phyloP scores from a whole-genome alignment of 73 alveolate species.

The Symbiodinium pilosum region DNA sequence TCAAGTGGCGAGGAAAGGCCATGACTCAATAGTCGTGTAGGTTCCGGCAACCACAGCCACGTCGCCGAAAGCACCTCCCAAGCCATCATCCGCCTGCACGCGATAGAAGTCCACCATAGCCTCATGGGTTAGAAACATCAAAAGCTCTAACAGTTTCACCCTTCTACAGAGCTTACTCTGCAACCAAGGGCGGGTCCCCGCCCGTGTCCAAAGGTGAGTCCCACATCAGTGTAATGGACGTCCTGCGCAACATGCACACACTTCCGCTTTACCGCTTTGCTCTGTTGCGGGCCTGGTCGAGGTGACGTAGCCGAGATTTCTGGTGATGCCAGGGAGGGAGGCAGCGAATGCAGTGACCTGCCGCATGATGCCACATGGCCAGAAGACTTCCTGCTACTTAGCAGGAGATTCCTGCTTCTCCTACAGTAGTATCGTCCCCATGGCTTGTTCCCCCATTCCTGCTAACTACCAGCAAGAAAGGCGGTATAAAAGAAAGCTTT shows the following conservation, averaged over 20 bases:
- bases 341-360: slow-evolving; percentile 82
- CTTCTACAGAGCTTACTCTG: no score
- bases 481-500: neutral
- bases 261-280: no score
- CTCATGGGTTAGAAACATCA: neutral
- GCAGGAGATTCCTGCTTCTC: no score
- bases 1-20: neutral
- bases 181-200: neutral
- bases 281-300: slow-evolving; percentile 35
- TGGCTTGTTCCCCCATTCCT: no score
- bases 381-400: no score
- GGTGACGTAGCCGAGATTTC: slow-evolving; percentile 56
- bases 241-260: neutral
- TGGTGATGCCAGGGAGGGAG: slow-evolving; percentile 56
- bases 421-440: no score
- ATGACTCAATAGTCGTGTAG: slow-evolving; percentile 68
- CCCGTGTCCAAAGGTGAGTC: slow-evolving; percentile 66
- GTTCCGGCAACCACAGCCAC: slow-evolving; percentile 82
- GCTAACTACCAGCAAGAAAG: neutral
- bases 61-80: slow-evolving; percentile 76
- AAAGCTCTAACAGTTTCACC: neutral
- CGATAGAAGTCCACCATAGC: slow-evolving; percentile 90
- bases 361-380: neutral
- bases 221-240: slow-evolving; percentile 79
- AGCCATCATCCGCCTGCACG: slow-evolving; percentile 73